These are phyloP conservation scores for Lepidopterella palustris DNA, from an alignment of 495 filamentous ascomycete genomes.

Conservation along the genomic window DNA sequence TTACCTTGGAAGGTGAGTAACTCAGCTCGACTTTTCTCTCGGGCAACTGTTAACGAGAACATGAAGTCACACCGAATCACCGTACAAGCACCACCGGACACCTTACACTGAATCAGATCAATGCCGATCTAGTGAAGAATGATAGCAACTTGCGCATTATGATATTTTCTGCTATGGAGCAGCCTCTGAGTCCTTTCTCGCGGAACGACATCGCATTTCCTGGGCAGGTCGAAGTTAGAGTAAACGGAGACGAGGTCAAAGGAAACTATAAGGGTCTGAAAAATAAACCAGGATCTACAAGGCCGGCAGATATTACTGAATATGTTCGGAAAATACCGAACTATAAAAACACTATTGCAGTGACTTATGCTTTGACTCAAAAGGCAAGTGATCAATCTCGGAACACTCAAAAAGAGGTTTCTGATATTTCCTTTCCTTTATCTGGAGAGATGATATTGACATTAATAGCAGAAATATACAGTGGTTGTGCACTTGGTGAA, in stretches of 20 bases:
- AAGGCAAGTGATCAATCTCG: conserved; percentile 50
- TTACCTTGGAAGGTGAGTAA: conserved; percentile 31
- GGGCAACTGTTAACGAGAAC: neutral
- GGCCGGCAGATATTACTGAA: conserved; percentile 82
- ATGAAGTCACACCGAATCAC: conserved; percentile 40
- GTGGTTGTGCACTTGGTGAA: conserved; percentile 68
- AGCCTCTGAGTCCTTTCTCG: conserved; percentile 49
- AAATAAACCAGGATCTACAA: conserved; percentile 88
- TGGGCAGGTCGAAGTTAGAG: conserved; percentile 82
- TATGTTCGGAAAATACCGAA: conserved; percentile 60
- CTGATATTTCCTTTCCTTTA: conserved; percentile 5
- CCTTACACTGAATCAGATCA: conserved; percentile 47
- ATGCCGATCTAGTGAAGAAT: conserved; percentile 43
- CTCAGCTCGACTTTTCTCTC: neutral
- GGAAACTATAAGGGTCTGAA: conserved; percentile 87
- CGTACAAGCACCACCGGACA: conserved; percentile 48
- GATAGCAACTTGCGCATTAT: conserved; percentile 60
- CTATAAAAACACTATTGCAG: conserved; percentile 68
- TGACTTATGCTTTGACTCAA: conserved; percentile 87
- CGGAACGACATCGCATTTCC: conserved; percentile 78
- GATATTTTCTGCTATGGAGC: conserved; percentile 67
- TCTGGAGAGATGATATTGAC: neutral
- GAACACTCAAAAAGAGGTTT: conserved; percentile 1
- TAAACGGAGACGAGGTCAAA: conserved; percentile 81
- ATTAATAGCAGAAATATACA: conserved; percentile 60